Evolutionary conservation across 441 rosid genomes (phyloP).

Genomic region (Euphorbia corollata): DNA sequence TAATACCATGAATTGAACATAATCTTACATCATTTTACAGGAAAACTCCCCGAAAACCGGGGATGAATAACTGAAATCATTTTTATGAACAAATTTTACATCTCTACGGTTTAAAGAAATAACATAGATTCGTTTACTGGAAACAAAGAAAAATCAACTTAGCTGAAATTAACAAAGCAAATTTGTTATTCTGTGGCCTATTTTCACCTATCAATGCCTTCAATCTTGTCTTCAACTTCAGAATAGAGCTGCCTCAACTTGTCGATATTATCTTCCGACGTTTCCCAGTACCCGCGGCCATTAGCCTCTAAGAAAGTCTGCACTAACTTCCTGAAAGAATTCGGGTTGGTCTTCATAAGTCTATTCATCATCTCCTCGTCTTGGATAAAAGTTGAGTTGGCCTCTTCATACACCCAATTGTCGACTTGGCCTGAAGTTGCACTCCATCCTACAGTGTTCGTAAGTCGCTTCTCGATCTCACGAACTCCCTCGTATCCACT

Average conservation of each 20-base stretch:
- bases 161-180: constrained; percentile 16
- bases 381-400: constrained; percentile 84
- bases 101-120: constrained; percentile 3
- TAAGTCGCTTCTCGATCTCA: constrained; percentile 90
- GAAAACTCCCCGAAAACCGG: not conserved
- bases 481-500: constrained; percentile 95
- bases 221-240: constrained; percentile 93
- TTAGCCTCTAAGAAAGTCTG: constrained; percentile 98
- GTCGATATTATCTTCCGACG: constrained; percentile 71
- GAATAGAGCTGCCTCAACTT: constrained; percentile 83
- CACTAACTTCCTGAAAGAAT: constrained; percentile 81
- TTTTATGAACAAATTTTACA: constrained; percentile 22
- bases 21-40: not conserved
- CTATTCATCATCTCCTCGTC: constrained; percentile 90
- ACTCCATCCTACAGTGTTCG: constrained; percentile 98
- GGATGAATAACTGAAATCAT: not conserved
- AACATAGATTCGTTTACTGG: not conserved
- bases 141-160: constrained; percentile 1
- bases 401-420: constrained; percentile 97
- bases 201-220: constrained; percentile 74
- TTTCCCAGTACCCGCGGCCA: constrained; percentile 98
- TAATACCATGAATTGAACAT: not conserved
- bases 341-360: constrained; percentile 82
- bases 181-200: constrained; percentile 1
- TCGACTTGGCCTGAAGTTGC: constrained; percentile 99